Evolutionary conservation across 306 rosid species (phyloP), one percentile per base, ranked within the genome.

Genomic region (Quercus wislizeni): DNA sequence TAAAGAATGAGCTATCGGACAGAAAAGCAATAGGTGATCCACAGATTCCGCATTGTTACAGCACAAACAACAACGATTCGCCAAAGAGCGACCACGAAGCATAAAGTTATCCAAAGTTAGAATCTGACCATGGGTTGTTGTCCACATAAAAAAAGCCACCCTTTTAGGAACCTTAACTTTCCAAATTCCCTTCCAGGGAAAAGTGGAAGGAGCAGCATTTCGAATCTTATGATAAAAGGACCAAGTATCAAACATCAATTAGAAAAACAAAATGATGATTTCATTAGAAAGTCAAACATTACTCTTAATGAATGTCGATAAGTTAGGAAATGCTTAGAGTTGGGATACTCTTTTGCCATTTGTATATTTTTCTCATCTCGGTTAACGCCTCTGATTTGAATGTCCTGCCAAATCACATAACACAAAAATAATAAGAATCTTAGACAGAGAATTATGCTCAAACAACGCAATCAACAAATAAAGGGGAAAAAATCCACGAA

Each of bases 251-350:
- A 35, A 9, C 28, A 57, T 8, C 62, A 38, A 25, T 70, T 80
- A 15, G 56, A 74, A 61, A 19, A 54, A 51, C 33, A 55, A 71
- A 56, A 23, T 63, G 30, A 25, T 63, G 49, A 33, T 68, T 33
- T 68, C 72, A 68, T 54, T 38, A 71, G 23, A 56, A 74, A 59
- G 57, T 21, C 56, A 21, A 54, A 62, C 27, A 69, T 81, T 91
- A 95, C 99, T 92, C 98, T 87, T 76, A 95, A 77, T 1, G 98
- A 95, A 87, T 95, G 98, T 65, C 96, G 93, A 56, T 95, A 95
- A 52, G 99, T 95, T 82, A 95, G 86, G 80, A 90, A 95, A 77
- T 93, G 97, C 74, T 87, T 86, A 25, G 99, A 95, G 83, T 95
- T 95, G 57, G 99, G 98, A 80, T 65, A 93, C 80, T 89, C 81